Evolutionary conservation across 495 filamentous ascomycete species (phyloP).

Genomic region (Aspergillus indologenus): DNA sequence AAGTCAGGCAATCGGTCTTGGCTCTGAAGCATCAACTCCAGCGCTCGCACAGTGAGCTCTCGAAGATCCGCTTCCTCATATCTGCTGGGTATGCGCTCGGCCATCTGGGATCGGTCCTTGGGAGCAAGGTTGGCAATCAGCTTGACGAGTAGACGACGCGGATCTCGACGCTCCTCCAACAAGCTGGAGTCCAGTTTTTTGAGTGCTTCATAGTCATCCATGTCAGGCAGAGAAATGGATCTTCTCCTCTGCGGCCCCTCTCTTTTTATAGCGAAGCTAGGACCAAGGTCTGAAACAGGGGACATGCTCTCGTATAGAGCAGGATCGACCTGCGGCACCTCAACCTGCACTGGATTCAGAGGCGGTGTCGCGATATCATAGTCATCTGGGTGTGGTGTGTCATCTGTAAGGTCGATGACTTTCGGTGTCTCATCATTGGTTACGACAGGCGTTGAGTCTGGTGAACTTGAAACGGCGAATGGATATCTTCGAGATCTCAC

Average conservation of each 20-base stretch:
- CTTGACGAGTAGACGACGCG: conserved; percentile 32
- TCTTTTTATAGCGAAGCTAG: not conserved
- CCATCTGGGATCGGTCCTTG: conserved; percentile 16
- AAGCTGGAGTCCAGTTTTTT: conserved; percentile 15
- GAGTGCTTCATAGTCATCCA: conserved; percentile 27
- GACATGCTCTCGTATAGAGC: conserved; percentile 14
- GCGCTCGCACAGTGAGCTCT: conserved; percentile 6
- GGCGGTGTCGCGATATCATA: conserved; percentile 27
- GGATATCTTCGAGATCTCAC: conserved; percentile 6
- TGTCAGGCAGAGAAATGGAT: conserved; percentile 20
- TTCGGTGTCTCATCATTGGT: conserved; percentile 5
- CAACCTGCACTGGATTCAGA: conserved; percentile 24
- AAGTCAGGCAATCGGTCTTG: conserved; percentile 12
- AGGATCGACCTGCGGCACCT: conserved; percentile 2
- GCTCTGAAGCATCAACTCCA: conserved; percentile 13
- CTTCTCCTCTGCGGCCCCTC: not conserved
- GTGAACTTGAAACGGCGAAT: conserved; percentile 15
- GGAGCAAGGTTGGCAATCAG: conserved; percentile 16
- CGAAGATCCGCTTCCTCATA: conserved; percentile 9
- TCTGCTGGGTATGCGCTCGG: conserved; percentile 9
- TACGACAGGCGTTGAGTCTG: conserved; percentile 10
- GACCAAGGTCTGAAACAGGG: conserved; percentile 16
- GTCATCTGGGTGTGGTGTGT: conserved; percentile 24
- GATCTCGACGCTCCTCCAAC: conserved; percentile 32
- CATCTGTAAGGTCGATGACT: conserved; percentile 32